A percentile compares a stretch with the other conserved stretches of the same genome.
Evolutionary conservation across 2,329 filamentous ascomycete species (phyloP).

Genomic region (Colletotrichum cereale): DNA sequence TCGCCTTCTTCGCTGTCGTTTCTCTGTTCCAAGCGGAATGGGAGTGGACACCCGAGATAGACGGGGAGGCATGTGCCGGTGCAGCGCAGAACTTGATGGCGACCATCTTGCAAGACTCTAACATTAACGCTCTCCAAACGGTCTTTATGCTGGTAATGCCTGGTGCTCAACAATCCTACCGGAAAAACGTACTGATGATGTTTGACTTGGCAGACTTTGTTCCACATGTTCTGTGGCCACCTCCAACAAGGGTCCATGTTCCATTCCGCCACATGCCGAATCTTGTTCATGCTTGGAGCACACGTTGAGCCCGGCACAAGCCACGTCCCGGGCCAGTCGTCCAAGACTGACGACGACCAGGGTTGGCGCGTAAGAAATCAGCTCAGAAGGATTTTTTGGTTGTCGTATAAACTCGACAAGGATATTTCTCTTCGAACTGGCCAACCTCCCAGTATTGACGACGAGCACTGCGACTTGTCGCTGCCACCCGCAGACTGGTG

Average conservation of each 20-base stretch:
- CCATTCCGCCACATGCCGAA: constrained; percentile 59
- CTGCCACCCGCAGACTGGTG: constrained; percentile 55
- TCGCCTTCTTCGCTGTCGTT: constrained; percentile 60
- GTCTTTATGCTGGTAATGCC: constrained; percentile 61
- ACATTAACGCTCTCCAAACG: constrained; percentile 58
- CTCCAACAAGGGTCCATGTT: constrained; percentile 60
- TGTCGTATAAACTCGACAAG: constrained; percentile 67
- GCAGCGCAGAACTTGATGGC: constrained; percentile 58
- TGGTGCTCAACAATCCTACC: background rate
- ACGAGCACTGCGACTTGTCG: constrained; percentile 66
- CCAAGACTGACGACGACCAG: constrained; percentile 16
- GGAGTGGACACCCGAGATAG: constrained; percentile 44
- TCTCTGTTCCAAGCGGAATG: constrained; percentile 43
- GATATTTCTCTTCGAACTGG: constrained; percentile 67
- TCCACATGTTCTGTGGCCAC: constrained; percentile 60
- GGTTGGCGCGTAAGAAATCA: constrained; percentile 49
- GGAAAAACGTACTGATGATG: background rate
- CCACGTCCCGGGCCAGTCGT: constrained; percentile 39
- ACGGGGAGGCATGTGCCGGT: constrained; percentile 55
- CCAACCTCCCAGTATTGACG: constrained; percentile 63
- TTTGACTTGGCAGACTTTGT: constrained; percentile 49
- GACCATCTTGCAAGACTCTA: constrained; percentile 57
- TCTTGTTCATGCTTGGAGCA: constrained; percentile 62
- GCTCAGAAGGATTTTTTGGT: constrained; percentile 63
- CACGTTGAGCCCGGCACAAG: constrained; percentile 47